A percentile compares a stretch with the other conserved stretches of the same genome.
phyloP scores from a whole-genome alignment of 306 rosid genomes.

The Quercus alba region DNA sequence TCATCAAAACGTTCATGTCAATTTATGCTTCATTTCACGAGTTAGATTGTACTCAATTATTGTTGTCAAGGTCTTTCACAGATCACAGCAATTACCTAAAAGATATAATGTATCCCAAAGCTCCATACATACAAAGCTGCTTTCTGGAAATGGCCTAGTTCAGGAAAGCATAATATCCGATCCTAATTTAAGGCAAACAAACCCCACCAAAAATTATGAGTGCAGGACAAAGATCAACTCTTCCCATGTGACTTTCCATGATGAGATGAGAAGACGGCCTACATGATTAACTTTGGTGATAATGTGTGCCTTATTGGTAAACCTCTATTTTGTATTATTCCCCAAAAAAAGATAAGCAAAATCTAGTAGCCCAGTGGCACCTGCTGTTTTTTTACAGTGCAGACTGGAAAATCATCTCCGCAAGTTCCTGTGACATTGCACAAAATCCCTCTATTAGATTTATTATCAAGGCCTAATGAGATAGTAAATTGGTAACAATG shows the following conservation, averaged over 20 bases:
- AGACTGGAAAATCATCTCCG: constrained; percentile 88
- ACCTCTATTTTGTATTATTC: not conserved
- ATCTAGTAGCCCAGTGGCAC: not conserved
- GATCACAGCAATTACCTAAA: not conserved
- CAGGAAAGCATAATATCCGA: not conserved
- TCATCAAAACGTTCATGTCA: not conserved
- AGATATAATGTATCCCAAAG: not conserved
- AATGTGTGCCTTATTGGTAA: not conserved
- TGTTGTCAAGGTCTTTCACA: not conserved
- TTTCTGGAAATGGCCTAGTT: not conserved
- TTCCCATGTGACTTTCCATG: not conserved
- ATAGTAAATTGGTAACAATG: not conserved
- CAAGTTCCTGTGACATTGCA: constrained; percentile 76
- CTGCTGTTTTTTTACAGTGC: constrained; percentile 44
- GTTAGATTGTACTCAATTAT: not conserved
- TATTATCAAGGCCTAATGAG: not conserved
- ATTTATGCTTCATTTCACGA: not conserved
- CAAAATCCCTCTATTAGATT: constrained; percentile 8
- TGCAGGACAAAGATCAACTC: not conserved
- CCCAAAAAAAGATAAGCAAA: constrained; percentile 12
- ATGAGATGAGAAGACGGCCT: not conserved
- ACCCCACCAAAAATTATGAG: too few species aligned
- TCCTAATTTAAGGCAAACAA: too few species aligned
- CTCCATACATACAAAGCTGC: not conserved
- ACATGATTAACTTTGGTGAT: not conserved